Base-by-base conservation (phyloP, 192 early-diverging fungal species). In the Backusella australiensis region DNA sequence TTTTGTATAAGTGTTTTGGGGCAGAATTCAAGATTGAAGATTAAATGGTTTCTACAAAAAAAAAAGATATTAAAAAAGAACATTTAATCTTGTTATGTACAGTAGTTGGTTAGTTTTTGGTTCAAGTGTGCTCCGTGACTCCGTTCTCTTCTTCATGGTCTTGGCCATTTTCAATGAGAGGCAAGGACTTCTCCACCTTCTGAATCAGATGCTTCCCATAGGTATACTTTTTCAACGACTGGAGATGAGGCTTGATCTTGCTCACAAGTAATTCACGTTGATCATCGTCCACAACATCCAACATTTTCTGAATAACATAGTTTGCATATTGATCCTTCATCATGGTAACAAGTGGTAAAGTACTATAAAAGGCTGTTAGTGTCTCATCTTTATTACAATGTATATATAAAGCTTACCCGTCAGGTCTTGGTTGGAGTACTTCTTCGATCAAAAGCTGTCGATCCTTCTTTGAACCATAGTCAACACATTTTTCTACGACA, bases 321-420 rank as follows among this genome's bases (percentile, higher is more conserved):
- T 99, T 99, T 59, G 98, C 98, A 79, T 96, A 99, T 84, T 99
- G 97, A 86, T 99, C 97, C 86, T 98, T 98, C 97, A 99, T 99
- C 96, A 99, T 98, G n/a, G 90, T 84, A 67, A 96, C 89, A 78
- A 99, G 83, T 14, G 94, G 90, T 12, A 89, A 91, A 6, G 94
- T 94, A 66, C 94, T 93, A 76, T 1, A 29, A 6, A 19, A 8
- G 66, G 6, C 19, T 21, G 14, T 69, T 34, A 32, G 32, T 32
- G 2, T 3, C 32, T 17, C 4, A 0, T 67, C 34, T 67, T 11
- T 44, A 19, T 36, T 32, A 32, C 32, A 32, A 32, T 32, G 32
- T 32, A 19, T 34, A 26, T 65, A 29, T 23, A 80, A 59, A 21
- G 72, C 74, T 23, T 84, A 92, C 89, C 93, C 95, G 82, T 98